A percentile compares a stretch with the other conserved stretches of the same genome.
phyloP scores from a whole-genome alignment of 2,329 filamentous ascomycete genomes.

The Cladophialophora bantiana region DNA sequence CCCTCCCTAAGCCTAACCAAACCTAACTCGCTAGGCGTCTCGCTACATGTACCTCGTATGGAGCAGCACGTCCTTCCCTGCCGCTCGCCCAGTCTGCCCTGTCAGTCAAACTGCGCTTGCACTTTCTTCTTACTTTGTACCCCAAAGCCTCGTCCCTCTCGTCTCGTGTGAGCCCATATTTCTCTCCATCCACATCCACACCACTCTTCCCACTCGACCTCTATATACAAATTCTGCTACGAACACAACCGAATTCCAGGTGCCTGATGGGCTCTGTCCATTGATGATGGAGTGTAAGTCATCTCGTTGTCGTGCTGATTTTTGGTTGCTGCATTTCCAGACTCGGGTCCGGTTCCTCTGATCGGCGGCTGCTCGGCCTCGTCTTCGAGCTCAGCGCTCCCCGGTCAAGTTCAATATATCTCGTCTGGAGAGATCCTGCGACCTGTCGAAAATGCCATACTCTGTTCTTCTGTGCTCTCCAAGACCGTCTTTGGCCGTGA shows the following conservation, averaged over 20 bases:
- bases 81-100: conserved; percentile 1
- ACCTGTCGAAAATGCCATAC: conserved; percentile 4
- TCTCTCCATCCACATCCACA: conserved; percentile 30
- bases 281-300: conserved; percentile 35
- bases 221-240: conserved; percentile 5
- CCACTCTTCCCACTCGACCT: conserved; percentile 19
- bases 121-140: conserved; percentile 23
- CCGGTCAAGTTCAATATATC: conserved; percentile 21
- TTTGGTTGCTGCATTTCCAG: conserved; percentile 8
- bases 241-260: conserved; percentile 14
- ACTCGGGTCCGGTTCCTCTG: conserved; percentile 4
- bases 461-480: conserved; percentile 10
- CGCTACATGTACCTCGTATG: not conserved
- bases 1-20: conserved; percentile 1
- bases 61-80: conserved; percentile 1
- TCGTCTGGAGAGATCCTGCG: not conserved
- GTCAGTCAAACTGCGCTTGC: conserved; percentile 14
- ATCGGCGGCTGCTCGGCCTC: conserved; percentile 35
- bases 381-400: conserved; percentile 16
- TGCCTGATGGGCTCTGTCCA: conserved; percentile 31
- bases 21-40: not conserved
- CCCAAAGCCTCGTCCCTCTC: conserved; percentile 29
- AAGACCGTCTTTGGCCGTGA: conserved; percentile 10
- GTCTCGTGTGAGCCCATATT: conserved; percentile 30
- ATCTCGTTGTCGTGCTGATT: conserved; percentile 5